Evolutionary conservation across 768 basidiomycete species (phyloP).

Genomic region (Tubosaeta sp.): DNA sequence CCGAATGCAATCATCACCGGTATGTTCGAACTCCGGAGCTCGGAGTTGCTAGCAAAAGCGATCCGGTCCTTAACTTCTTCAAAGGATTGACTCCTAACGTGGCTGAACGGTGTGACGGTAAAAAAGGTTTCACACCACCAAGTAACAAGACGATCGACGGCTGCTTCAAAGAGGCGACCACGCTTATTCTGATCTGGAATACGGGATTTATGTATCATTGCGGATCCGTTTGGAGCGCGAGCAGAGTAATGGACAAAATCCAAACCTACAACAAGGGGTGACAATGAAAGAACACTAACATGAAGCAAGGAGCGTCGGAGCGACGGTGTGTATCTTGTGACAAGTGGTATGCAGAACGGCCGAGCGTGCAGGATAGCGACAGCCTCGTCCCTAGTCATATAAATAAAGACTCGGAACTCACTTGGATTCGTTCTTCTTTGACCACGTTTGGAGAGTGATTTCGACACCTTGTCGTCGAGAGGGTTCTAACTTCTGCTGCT

Average conservation of each 20-base stretch:
- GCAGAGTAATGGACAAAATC: conserved; percentile 80
- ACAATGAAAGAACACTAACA: conserved; percentile 41
- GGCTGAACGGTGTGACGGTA: conserved; percentile 55
- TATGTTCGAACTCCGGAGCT: conserved; percentile 40
- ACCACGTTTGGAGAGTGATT: conserved; percentile 47
- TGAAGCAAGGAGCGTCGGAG: conserved; percentile 76
- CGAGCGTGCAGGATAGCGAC: conserved; percentile 53
- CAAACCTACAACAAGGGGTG: conserved; percentile 57
- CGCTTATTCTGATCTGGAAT: conserved; percentile 78
- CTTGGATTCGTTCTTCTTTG: conserved; percentile 41
- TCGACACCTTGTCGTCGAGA: conserved; percentile 49
- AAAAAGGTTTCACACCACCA: conserved; percentile 87
- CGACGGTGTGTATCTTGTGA: conserved; percentile 87
- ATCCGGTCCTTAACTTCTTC: conserved; percentile 56
- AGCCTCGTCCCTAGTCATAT: conserved; percentile 40
- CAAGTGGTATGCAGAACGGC: conserved; percentile 65
- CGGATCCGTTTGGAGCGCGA: conserved; percentile 75
- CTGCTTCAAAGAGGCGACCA: conserved; percentile 83
- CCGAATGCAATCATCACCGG: conserved; percentile 63
- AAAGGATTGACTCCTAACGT: conserved; percentile 73
- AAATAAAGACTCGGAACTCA: conserved; percentile 33
- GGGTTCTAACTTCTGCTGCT: conserved; percentile 22
- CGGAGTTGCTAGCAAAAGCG: conserved; percentile 25
- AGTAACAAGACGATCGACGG: conserved; percentile 63
- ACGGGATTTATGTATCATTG: conserved; percentile 73